Evolutionary conservation across 1,284 basidiomycete genomes (phyloP).

Genomic region (Coriolopsis trogii): DNA sequence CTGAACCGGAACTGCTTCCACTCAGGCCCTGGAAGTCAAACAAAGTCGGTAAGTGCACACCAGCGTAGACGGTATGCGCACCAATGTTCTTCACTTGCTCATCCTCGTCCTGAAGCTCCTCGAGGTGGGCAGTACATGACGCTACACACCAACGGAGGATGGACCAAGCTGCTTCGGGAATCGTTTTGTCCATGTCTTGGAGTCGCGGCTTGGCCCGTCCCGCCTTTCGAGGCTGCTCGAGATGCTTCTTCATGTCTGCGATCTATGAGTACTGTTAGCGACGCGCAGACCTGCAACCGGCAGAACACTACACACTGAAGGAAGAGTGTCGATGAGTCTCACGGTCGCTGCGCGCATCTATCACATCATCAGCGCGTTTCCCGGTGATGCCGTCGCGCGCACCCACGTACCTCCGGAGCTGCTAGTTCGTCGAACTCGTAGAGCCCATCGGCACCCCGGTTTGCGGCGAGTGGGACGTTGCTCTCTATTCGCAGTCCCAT

Average conservation of each 20-base stretch:
- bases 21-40: constrained; percentile 35
- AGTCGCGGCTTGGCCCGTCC: constrained; percentile 54
- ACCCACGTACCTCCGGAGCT: constrained; percentile 37
- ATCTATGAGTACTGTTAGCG: constrained; percentile 37
- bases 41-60: not conserved
- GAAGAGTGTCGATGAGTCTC: constrained; percentile 48
- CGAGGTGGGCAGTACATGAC: constrained; percentile 66
- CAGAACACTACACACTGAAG: constrained; percentile 41
- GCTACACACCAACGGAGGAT: constrained; percentile 66
- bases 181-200: constrained; percentile 46
- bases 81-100: constrained; percentile 56
- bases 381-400: too few species aligned
- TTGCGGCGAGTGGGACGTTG: not conserved
- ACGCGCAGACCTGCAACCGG: not conserved
- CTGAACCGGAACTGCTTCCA: constrained; percentile 67
- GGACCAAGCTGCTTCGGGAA: constrained; percentile 61
- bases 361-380: too few species aligned
- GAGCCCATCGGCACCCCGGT: constrained; percentile 37
- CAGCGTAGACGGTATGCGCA: constrained; percentile 25
- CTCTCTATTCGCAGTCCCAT: constrained; percentile 54
- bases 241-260: constrained; percentile 55
- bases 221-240: constrained; percentile 47
- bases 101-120: constrained; percentile 53
- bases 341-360: constrained; percentile 50
- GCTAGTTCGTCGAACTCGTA: constrained; percentile 53